Evolutionary conservation across 345 rosid genomes (phyloP).

Genomic region (Bretschneidera sinensis): DNA sequence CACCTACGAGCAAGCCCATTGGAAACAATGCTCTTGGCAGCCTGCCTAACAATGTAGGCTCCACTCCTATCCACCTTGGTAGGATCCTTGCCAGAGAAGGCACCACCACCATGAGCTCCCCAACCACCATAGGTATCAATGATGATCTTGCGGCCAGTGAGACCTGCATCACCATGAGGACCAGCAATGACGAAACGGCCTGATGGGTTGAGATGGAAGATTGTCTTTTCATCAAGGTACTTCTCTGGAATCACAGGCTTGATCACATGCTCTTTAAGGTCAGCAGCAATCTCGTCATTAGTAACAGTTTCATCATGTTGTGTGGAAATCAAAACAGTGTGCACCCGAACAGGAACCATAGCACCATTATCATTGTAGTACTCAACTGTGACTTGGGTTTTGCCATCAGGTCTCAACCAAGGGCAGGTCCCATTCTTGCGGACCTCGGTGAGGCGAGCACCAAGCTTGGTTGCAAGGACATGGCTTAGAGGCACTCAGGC

Average conservation of each 20-base stretch:
- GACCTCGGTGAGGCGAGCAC: constrained; percentile 32
- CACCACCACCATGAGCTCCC: constrained; percentile 39
- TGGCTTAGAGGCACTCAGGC: constrained; percentile 36
- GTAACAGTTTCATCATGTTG: constrained; percentile 37
- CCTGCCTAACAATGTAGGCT: constrained; percentile 33
- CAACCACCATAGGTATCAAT: constrained; percentile 34
- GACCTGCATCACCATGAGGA: constrained; percentile 37
- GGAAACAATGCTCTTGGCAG: constrained; percentile 32
- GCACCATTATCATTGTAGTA: constrained; percentile 33
- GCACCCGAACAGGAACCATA: constrained; percentile 35
- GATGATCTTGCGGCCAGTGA: constrained; percentile 38
- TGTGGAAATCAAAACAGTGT: constrained; percentile 33
- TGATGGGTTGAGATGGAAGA: constrained; percentile 38
- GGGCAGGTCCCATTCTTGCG: constrained; percentile 35
- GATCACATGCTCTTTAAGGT: constrained; percentile 33
- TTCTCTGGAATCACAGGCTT: constrained; percentile 34
- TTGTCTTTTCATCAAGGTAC: constrained; percentile 34
- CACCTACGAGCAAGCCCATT: constrained; percentile 35
- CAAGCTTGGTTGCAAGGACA: constrained; percentile 34
- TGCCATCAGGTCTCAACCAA: constrained; percentile 35
- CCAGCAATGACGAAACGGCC: constrained; percentile 35
- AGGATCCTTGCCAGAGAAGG: constrained; percentile 33
- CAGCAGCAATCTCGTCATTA: constrained; percentile 39
- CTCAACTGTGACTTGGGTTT: constrained; percentile 37
- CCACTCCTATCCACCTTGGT: constrained; percentile 37